A percentile compares a stretch with the other conserved stretches of the same genome.
Conservation (phyloP, 1,284 basidiomycete species). For the Tylopilus sp. region DNA sequence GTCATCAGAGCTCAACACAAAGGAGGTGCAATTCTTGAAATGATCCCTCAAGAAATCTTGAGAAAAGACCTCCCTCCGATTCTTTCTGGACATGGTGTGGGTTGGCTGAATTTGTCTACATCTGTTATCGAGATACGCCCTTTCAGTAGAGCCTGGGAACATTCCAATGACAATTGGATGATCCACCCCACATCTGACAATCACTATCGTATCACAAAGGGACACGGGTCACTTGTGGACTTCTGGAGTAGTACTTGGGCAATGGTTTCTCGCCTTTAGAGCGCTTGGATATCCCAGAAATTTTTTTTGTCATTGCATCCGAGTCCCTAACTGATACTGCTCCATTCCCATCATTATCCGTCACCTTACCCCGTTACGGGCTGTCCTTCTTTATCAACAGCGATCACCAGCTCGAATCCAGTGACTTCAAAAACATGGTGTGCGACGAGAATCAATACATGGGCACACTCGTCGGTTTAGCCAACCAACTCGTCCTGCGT, state of each 20-base stretch:
- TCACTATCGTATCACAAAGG: constrained; percentile 21
- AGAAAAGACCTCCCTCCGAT: constrained; percentile 51
- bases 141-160: constrained; percentile 30
- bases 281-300: too few species aligned
- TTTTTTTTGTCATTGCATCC: background rate
- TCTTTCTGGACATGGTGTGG: too few species aligned
- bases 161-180: constrained; percentile 25
- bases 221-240: constrained; percentile 36
- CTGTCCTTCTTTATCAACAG: constrained; percentile 46
- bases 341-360: too few species aligned
- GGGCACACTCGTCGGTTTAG: constrained; percentile 42
- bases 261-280: too few species aligned
- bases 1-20: constrained; percentile 13
- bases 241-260: constrained; percentile 33
- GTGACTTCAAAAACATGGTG: constrained; percentile 31
- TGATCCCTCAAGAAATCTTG: constrained; percentile 50
- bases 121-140: constrained; percentile 51
- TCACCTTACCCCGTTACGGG: constrained; percentile 49
- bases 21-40: constrained; percentile 31
- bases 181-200: constrained; percentile 2
- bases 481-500: constrained; percentile 53
- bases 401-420: constrained; percentile 39
- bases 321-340: too few species aligned
- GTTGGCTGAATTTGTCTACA: constrained; percentile 49
- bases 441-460: constrained; percentile 36